Evolutionary conservation across 495 filamentous ascomycete species (phyloP), one percentile per base, ranked within the genome.

Genomic region (Astrothelium subdiscretum): DNA sequence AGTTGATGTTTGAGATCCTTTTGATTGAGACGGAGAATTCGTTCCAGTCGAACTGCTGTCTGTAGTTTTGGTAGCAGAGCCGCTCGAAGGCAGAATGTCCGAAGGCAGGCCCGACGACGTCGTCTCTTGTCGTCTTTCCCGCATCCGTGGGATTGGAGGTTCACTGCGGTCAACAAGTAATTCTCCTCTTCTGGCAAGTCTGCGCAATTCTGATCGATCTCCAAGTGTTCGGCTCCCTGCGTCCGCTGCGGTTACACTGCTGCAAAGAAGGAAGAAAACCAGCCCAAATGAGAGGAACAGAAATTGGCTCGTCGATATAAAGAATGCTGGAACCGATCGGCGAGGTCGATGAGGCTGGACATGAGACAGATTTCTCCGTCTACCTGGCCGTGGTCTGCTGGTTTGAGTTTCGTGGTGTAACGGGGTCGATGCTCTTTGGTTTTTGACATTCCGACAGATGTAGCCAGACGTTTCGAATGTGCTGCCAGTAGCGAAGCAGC

Each of bases 161-260:
- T 54, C 48, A 29, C 48, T 54, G 24, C 20, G 48, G 29, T 54
- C 48, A 54, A 54, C 48, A 29, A 54, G 48, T 54, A 54, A 27
- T 54, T 54, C 48, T 54, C 48, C 48, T 20, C 48, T 54, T 54
- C 48, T 26, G 4, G 48, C 48, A 54, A 54, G 48, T 54, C 48
- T 54, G 48, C 48, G 48, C 48, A 54, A 54, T 24, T 54, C 22
- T 54, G 48, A 26, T 8, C 48, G 48, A 29, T 54, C 24, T 27
- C 48, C 48, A 27, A 54, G 48, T 11, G 24, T 29, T 27, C 48
- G 48, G 48, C 48, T 54, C 22, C 48, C 24, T 10, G 48, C 48
- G 24, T 54, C 24, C 8, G 20, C 8, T 54, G 48, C 48, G 3
- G 48, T 54, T 20, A 54, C 48, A 54, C 48, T 29, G 48, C 20